A percentile compares a stretch with the other conserved stretches of the same genome.
These are phyloP conservation scores for Daldinia decipiens DNA, from an alignment of 495 filamentous ascomycete genomes.

Conservation along the genomic window DNA sequence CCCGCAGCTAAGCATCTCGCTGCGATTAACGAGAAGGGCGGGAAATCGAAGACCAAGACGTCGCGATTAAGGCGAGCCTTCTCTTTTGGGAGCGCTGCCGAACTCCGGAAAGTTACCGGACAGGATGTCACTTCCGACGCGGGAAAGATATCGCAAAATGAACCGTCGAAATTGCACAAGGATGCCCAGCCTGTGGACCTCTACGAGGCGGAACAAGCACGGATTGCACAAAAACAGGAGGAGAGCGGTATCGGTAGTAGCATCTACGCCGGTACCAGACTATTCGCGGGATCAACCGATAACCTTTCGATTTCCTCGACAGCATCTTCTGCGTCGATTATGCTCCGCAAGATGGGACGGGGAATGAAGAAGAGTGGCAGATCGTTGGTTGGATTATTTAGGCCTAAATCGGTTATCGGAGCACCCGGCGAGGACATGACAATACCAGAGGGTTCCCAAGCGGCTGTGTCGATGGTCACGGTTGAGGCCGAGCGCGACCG, in stretches of 20 bases:
- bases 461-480: conserved; percentile 91
- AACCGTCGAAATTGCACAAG: conserved; percentile 74
- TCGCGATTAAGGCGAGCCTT: conserved; percentile 92
- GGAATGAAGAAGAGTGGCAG: conserved; percentile 93
- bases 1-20: conserved; percentile 82
- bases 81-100: conserved; percentile 95
- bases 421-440: conserved; percentile 73
- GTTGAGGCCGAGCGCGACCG: conserved; percentile 91
- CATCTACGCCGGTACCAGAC: conserved; percentile 89
- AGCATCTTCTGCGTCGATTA: conserved; percentile 96
- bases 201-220: conserved; percentile 78
- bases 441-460: conserved; percentile 73
- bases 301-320: conserved; percentile 97
- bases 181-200: conserved; percentile 77
- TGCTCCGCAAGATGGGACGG: conserved; percentile 99
- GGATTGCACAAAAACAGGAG: conserved; percentile 91
- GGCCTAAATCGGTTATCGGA: conserved; percentile 91
- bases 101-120: conserved; percentile 76
- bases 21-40: conserved; percentile 78
- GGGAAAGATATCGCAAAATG: conserved; percentile 61
- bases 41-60: conserved; percentile 79
- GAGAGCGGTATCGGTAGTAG: conserved; percentile 88
- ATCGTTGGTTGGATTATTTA: conserved; percentile 92
- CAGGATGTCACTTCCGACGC: conserved; percentile 66
- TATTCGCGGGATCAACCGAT: conserved; percentile 93